phyloP scores from a whole-genome alignment of 2,329 filamentous ascomycete genomes.

The Basipetospora chlamydospora region DNA sequence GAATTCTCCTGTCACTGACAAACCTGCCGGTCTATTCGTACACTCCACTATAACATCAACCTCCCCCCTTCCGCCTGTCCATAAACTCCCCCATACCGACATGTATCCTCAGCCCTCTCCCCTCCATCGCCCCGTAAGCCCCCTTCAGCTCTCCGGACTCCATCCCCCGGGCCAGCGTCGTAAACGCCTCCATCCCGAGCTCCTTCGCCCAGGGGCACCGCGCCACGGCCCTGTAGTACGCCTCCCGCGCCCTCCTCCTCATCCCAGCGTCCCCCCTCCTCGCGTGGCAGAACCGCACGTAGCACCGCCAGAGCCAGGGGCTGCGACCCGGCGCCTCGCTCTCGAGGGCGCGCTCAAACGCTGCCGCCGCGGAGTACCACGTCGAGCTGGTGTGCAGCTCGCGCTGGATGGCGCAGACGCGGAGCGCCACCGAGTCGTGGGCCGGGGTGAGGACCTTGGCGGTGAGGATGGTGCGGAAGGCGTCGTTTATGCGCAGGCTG shows the following conservation, averaged over 20 bases:
- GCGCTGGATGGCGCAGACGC: constrained; percentile 36
- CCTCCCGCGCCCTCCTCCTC: constrained; percentile 22
- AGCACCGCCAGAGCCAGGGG: constrained; percentile 32
- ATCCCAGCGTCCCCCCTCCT: constrained; percentile 16
- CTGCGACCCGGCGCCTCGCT: constrained; percentile 24
- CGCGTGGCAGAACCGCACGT: constrained; percentile 31
- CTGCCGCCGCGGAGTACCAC: constrained; percentile 33
- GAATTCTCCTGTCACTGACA: too few relatives aligned
- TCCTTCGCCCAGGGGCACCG: constrained; percentile 35
- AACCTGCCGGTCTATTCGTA: too few relatives aligned
- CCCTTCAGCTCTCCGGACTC: constrained; percentile 31
- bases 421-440: constrained; percentile 27
- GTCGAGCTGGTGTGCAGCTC: constrained; percentile 32
- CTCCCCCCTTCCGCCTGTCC: constrained; percentile 17
- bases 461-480: constrained; percentile 52
- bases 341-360: constrained; percentile 36
- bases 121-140: constrained; percentile 30
- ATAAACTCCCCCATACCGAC: constrained; percentile 36
- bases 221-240: constrained; percentile 31
- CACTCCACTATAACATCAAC: too few relatives aligned
- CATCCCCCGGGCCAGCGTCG: constrained; percentile 27
- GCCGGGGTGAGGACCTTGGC: constrained; percentile 28
- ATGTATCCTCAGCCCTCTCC: constrained; percentile 35
- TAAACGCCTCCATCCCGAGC: constrained; percentile 36
- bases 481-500: constrained; percentile 59